These are phyloP conservation scores for Dalbergia cultrata DNA, from an alignment of 306 rosid genomes.

Conservation along the genomic window DNA sequence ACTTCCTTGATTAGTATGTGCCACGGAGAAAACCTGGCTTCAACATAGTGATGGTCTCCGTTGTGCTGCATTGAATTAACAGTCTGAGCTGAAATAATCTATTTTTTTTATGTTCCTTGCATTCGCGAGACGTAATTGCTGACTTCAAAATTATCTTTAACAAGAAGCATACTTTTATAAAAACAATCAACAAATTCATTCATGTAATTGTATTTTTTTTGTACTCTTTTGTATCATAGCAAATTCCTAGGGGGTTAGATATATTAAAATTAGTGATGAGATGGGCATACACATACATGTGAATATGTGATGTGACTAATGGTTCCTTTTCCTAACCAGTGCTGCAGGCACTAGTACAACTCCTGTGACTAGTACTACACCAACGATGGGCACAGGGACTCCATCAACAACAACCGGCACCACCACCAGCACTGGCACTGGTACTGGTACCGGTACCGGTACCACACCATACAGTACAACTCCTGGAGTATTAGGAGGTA, in stretches of 20 bases:
- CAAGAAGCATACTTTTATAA: too few relatives aligned
- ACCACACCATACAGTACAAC: slow-evolving; percentile 52
- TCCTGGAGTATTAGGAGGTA: slow-evolving; percentile 82
- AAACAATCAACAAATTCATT: not conserved
- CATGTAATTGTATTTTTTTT: too few relatives aligned
- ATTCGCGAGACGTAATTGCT: too few relatives aligned
- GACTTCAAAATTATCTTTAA: too few relatives aligned
- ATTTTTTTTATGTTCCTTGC: too few relatives aligned
- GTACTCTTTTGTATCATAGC: not conserved
- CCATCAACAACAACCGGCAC: slow-evolving; percentile 48
- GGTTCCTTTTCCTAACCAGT: slow-evolving; percentile 45
- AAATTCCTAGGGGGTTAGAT: not conserved
- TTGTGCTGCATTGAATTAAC: not conserved
- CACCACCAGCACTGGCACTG: slow-evolving; percentile 35
- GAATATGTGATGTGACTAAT: slow-evolving; percentile 5
- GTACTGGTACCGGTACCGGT: slow-evolving; percentile 15
- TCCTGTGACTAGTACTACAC: slow-evolving; percentile 42
- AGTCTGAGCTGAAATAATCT: too few relatives aligned
- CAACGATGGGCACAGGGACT: slow-evolving; percentile 39
- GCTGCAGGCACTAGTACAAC: slow-evolving; percentile 59
- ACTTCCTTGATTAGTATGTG: not conserved
- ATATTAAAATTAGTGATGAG: too few relatives aligned
- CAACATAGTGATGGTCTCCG: not conserved
- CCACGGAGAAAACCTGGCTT: not conserved
- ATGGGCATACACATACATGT: too few relatives aligned